These are phyloP conservation scores for Sarocladiaceae sp. DNA, from an alignment of 2,329 filamentous ascomycete genomes.

Conservation along the genomic window DNA sequence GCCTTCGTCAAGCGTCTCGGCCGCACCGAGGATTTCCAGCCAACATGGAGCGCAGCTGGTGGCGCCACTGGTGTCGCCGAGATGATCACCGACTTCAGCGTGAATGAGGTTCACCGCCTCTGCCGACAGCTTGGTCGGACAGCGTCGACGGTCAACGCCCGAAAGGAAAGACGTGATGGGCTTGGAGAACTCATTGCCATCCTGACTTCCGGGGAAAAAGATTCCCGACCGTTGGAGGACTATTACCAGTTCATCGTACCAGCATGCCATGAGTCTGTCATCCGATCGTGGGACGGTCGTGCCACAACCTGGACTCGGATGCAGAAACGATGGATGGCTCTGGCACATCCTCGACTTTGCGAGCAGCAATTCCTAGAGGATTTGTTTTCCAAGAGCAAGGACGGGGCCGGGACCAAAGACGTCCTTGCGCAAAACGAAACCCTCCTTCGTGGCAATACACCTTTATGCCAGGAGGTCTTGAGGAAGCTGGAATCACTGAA, in stretches of 20 bases:
- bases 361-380: not conserved
- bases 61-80: not conserved
- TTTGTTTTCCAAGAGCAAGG: not conserved
- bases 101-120: not conserved
- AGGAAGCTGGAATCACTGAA: not conserved
- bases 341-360: not conserved
- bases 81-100: not conserved
- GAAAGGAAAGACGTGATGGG: not conserved
- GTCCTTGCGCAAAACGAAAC: not conserved
- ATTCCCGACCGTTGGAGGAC: not conserved
- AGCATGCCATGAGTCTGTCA: not conserved
- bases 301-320: not conserved
- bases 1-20: not conserved
- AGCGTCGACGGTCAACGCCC: not conserved
- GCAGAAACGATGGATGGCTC: not conserved
- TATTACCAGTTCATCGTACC: conserved; percentile 1
- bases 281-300: not conserved
- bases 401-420: not conserved
- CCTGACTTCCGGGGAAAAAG: not conserved
- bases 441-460: not conserved
- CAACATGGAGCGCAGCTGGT: not conserved
- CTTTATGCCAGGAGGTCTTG: not conserved
- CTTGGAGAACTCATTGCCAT: not conserved
- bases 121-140: not conserved
- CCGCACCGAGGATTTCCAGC: not conserved